A percentile compares a stretch with the other conserved stretches of the same genome.
phyloP scores from a whole-genome alignment of 768 basidiomycete species.

The Inosperma sp. region DNA sequence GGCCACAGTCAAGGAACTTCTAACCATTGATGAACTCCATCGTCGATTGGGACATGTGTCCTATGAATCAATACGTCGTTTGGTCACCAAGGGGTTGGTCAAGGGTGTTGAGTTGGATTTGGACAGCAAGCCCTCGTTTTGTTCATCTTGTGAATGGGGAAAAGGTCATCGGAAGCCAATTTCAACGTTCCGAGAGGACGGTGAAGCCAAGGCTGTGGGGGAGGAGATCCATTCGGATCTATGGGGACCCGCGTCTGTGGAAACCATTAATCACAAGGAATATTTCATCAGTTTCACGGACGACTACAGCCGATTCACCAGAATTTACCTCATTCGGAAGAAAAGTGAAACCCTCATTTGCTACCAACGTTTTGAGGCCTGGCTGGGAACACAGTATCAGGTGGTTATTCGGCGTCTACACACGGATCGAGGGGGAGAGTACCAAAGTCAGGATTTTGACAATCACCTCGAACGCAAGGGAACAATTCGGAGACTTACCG shows the following conservation, averaged over 20 bases:
- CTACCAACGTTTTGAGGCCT: conserved; percentile 25
- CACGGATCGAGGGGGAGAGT: conserved; percentile 8
- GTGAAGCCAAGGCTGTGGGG: not conserved
- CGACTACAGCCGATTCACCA: not conserved
- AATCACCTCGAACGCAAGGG: conserved; percentile 6
- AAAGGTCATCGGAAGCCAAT: not conserved
- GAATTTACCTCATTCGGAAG: not conserved
- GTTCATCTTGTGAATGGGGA: not conserved
- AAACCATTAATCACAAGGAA: not conserved
- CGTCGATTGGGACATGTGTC: conserved; percentile 26
- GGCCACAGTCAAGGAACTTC: conserved; percentile 2
- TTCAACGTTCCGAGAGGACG: not conserved
- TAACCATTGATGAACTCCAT: conserved; percentile 20
- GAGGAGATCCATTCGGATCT: not conserved
- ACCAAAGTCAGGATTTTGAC: conserved; percentile 7
- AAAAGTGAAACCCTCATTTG: conserved; percentile 27
- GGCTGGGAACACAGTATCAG: conserved; percentile 24
- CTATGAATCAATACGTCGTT: conserved; percentile 17
- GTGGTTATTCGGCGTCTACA: conserved; percentile 22
- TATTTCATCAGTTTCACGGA: conserved; percentile 1
- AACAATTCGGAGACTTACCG: conserved; percentile 4
- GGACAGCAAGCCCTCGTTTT: not conserved
- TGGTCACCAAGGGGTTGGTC: conserved; percentile 21
- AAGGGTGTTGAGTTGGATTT: not conserved
- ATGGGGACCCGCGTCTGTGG: not conserved